These are phyloP conservation scores for Pichia insulana DNA, from an alignment of 805 yeast species.

Conservation along the genomic window DNA sequence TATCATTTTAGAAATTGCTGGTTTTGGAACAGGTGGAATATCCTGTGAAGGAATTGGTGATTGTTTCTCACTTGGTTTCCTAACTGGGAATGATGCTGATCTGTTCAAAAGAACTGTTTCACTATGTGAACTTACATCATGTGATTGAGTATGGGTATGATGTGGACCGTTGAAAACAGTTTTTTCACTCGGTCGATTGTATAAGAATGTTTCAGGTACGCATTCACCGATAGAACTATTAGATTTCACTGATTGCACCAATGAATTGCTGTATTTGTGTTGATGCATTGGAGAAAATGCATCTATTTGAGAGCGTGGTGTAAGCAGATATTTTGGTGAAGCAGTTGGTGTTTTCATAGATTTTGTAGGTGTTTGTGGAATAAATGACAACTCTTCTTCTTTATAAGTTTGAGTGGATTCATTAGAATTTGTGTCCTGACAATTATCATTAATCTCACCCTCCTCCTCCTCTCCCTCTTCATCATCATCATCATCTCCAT, in stretches of 20 bases:
- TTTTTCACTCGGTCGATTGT: not conserved
- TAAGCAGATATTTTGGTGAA: constrained; percentile 2
- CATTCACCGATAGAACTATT: not conserved
- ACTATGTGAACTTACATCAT: not conserved
- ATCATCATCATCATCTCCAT: constrained; percentile 2
- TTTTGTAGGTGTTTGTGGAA: constrained; percentile 11
- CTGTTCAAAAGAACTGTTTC: constrained; percentile 3
- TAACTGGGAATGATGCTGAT: constrained; percentile 10
- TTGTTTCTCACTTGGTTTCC: constrained; percentile 1
- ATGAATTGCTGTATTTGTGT: not conserved
- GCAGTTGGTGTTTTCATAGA: constrained; percentile 8
- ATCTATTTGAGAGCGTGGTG: constrained; percentile 6
- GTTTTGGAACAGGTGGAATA: constrained; percentile 5
- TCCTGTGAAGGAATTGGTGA: constrained; percentile 7
- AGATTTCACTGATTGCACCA: not conserved
- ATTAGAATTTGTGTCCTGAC: not conserved
- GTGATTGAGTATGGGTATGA: constrained; percentile 4
- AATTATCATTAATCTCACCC: not conserved
- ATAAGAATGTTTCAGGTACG: not conserved
- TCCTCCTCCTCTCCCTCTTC: constrained; percentile 2
- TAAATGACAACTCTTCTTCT: not conserved
- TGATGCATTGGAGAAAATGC: not conserved
- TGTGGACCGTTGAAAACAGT: not conserved
- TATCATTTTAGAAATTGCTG: not conserved
- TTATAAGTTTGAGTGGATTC: not conserved